Evolutionary conservation across 2,329 filamentous ascomycete species (phyloP), one percentile per base, ranked within the genome.

Genomic region (Rutstroemia sp.): DNA sequence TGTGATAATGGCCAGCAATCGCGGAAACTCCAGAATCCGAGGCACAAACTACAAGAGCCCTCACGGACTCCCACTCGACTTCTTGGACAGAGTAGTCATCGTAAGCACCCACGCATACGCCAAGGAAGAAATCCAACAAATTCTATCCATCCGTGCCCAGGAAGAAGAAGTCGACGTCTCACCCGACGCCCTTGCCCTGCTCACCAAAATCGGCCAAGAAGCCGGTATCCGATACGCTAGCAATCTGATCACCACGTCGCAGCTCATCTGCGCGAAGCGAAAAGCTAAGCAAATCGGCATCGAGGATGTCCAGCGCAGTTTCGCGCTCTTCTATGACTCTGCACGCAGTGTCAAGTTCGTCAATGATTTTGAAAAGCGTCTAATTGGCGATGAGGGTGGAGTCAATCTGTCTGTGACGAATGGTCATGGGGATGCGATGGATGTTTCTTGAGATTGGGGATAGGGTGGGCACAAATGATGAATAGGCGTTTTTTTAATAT

Each of bases 1-100:
- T 62, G 92, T 99, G 72, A 99, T 99, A 74, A 99, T 99, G 94
- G 94, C 94, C 54, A 95, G 89, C 79, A 99, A 99, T 76, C 82
- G 94, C 58, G 94, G 94, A 62, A 84, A 91, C 72, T 89, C 94
- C 39, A 86, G 87, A 64, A 96, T 99, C 68, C 84, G 94, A 34
- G 94, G 94, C 57, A 99, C 94, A 56, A 88, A 89, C 71, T 96
- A 97, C 75, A 86, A 84, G 65, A 94, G 88, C 65, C 94, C 94
- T 2, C 94, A 99, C 71, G 94, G 94, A 27, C 78, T 99, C 45
- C 94, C 94, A 0, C 83, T 97, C 47, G 94, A 99, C 74, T 96
- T 99, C 73, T 80, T 99, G 49, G 94, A 99, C 72, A 87, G 94
- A 19, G 88, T 97, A 34, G 89, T 95, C 67, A 99, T 99, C 69